Conservation (phyloP, 2,329 filamentous ascomycete genomes). For the Cercospora sp. region DNA sequence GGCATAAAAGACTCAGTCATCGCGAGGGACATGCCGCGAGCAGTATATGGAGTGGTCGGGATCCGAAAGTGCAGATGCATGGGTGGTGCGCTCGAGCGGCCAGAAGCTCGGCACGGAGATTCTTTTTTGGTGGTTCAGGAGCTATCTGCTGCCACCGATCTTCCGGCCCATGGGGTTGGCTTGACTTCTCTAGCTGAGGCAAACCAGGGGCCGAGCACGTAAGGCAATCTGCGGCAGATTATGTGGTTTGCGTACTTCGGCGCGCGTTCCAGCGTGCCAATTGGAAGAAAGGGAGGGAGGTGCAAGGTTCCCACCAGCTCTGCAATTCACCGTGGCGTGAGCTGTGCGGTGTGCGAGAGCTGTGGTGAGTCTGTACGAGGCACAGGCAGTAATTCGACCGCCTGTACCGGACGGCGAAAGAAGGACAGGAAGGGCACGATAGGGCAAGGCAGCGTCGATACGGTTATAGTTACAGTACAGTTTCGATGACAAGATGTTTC, state of each 20-base stretch:
- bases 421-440: background rate
- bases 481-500: background rate
- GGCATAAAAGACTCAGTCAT: background rate
- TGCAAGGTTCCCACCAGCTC: background rate
- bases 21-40: background rate
- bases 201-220: background rate
- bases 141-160: background rate
- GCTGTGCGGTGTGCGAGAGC: background rate
- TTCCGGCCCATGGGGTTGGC: background rate
- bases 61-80: background rate
- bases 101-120: background rate
- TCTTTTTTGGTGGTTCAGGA: background rate
- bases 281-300: background rate
- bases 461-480: background rate
- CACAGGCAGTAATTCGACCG: background rate
- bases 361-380: background rate
- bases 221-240: background rate
- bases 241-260: background rate
- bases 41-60: background rate
- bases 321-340: constrained; percentile 3
- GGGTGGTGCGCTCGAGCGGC: constrained; percentile 1
- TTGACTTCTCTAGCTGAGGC: background rate
- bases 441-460: background rate
- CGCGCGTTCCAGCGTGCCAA: background rate
- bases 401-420: background rate